A percentile compares a stretch with the other conserved stretches of the same genome.
phyloP scores from a whole-genome alignment of 352 stramenopile species.

The Phytophthora brassicae region DNA sequence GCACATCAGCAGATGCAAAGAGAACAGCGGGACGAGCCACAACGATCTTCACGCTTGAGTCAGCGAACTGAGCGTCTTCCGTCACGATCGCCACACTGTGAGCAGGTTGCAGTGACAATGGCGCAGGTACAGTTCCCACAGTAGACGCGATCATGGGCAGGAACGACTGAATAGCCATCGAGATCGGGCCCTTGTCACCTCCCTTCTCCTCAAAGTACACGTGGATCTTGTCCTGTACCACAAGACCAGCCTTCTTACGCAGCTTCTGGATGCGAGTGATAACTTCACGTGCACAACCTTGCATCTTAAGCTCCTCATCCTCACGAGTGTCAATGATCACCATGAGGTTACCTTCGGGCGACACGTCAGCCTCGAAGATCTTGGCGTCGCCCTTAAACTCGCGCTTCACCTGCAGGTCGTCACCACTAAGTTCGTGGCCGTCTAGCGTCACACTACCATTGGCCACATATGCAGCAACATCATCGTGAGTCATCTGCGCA shows the following conservation, averaged over 20 bases:
- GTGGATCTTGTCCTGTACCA: conserved; percentile 95
- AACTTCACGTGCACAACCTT: conserved; percentile 94
- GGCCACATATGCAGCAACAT: conserved; percentile 67
- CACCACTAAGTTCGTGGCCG: conserved; percentile 76
- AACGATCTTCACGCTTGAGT: conserved; percentile 66
- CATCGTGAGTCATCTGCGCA: conserved; percentile 68
- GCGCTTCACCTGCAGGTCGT: conserved; percentile 94
- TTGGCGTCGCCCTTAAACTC: conserved; percentile 93
- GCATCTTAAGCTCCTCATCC: conserved; percentile 94
- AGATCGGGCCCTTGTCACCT: conserved; percentile 51
- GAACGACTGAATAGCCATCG: conserved; percentile 61
- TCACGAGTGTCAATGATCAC: conserved; percentile 95
- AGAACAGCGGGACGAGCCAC: conserved; percentile 75
- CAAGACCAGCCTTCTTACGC: conserved; percentile 95
- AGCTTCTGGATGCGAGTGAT: conserved; percentile 99
- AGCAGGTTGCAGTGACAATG: conserved; percentile 53
- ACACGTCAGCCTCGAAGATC: conserved; percentile 92
- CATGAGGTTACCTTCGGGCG: conserved; percentile 89
- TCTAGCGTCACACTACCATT: conserved; percentile 83
- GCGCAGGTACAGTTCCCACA: conserved; percentile 63
- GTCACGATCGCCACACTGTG: conserved; percentile 72
- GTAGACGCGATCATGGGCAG: conserved; percentile 55
- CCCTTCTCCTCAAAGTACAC: conserved; percentile 92
- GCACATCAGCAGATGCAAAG: conserved; percentile 52
- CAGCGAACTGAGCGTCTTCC: conserved; percentile 70